Evolutionary conservation across 2,329 filamentous ascomycete genomes (phyloP).

Genomic region (Botrytis pseudocinerea): DNA sequence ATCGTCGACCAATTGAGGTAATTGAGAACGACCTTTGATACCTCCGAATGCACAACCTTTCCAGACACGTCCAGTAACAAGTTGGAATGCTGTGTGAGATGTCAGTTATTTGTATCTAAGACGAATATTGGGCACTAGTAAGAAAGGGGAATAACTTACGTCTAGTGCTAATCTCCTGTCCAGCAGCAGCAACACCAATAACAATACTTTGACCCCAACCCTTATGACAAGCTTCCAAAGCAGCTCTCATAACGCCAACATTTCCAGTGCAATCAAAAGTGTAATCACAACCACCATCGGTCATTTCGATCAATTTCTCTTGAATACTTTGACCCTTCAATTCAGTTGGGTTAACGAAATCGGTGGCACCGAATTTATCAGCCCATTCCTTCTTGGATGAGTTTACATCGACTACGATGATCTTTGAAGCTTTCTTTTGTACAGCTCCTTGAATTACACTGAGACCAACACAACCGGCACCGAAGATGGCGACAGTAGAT

Average conservation of each 20-base stretch:
- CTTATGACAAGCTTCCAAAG: conserved; percentile 98
- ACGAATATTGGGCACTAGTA: background rate
- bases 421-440: conserved; percentile 48
- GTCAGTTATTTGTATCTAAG: background rate
- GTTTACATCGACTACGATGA: conserved; percentile 76
- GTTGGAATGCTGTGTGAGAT: conserved; percentile 75
- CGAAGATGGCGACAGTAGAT: conserved; percentile 87
- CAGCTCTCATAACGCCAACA: conserved; percentile 91
- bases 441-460: conserved; percentile 94
- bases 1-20: conserved; percentile 82
- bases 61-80: conserved; percentile 97
- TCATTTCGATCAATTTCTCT: conserved; percentile 94
- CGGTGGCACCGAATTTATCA: conserved; percentile 90
- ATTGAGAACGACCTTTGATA: conserved; percentile 94
- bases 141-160: conserved; percentile 61
- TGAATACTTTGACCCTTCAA: conserved; percentile 78
- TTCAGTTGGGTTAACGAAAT: conserved; percentile 93
- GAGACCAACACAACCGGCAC: conserved; percentile 92
- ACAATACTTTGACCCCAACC: conserved; percentile 98
- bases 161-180: conserved; percentile 91
- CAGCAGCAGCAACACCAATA: conserved; percentile 94
- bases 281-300: conserved; percentile 96
- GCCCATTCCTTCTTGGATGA: conserved; percentile 88
- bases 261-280: conserved; percentile 99
- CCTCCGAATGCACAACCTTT: conserved; percentile 97